Conservation (phyloP, 768 basidiomycete genomes). For the Hygrophorus pudorinus region DNA sequence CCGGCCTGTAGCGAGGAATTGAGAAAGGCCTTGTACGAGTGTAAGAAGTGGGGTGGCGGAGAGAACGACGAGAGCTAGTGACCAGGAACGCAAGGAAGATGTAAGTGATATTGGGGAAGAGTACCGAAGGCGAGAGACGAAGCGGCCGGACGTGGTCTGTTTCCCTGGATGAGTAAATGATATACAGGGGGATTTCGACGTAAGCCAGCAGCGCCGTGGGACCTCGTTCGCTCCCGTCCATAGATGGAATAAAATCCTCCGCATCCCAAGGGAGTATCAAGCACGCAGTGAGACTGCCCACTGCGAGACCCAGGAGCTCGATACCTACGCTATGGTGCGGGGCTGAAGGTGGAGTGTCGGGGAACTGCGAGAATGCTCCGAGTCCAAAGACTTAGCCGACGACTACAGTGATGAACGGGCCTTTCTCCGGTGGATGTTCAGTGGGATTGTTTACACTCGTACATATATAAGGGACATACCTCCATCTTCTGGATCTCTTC, state of each 20-base stretch:
- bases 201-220: slow-evolving; percentile 80
- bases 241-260: background rate
- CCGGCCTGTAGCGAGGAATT: slow-evolving; percentile 55
- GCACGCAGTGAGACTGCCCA: slow-evolving; percentile 68
- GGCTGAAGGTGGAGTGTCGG: slow-evolving; percentile 37
- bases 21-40: slow-evolving; percentile 66
- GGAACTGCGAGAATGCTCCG: slow-evolving; percentile 57
- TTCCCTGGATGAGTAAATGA: slow-evolving; percentile 46
- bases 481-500: background rate
- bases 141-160: slow-evolving; percentile 89
- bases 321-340: slow-evolving; percentile 56
- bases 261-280: slow-evolving; percentile 65
- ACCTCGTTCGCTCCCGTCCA: slow-evolving; percentile 33
- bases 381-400: slow-evolving; percentile 74
- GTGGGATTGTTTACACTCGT: background rate
- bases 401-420: slow-evolving; percentile 80
- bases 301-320: slow-evolving; percentile 54
- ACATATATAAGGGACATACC: background rate
- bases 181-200: slow-evolving; percentile 85
- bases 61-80: slow-evolving; percentile 86
- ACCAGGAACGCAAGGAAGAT: slow-evolving; percentile 81
- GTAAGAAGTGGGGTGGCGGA: slow-evolving; percentile 77
- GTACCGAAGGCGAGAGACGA: slow-evolving; percentile 71
- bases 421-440: slow-evolving; percentile 31
- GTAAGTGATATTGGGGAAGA: slow-evolving; percentile 67